phyloP scores from a whole-genome alignment of 345 rosid genomes.

The Lumnitzera littorea region DNA sequence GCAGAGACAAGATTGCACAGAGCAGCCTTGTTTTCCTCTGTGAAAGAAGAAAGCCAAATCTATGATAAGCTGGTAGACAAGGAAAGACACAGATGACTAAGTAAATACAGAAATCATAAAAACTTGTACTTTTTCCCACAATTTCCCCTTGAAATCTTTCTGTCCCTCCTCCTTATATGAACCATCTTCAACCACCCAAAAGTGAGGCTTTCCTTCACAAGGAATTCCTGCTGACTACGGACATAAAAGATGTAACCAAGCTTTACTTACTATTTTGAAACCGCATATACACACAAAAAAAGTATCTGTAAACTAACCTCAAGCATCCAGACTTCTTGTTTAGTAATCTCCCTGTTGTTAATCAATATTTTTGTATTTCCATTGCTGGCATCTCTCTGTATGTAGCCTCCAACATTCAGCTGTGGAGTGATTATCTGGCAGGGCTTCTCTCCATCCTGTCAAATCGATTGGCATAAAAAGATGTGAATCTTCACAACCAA shows the following conservation, averaged over 20 bases:
- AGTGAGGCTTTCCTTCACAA: conserved; percentile 62
- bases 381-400: conserved; percentile 48
- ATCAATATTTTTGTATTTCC: conserved; percentile 57
- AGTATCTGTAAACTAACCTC: conserved; percentile 34
- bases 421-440: conserved; percentile 60
- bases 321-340: conserved; percentile 52
- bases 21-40: conserved; percentile 41
- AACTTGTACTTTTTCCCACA: conserved; percentile 61
- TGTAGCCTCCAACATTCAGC: conserved; percentile 42
- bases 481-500: background rate
- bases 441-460: conserved; percentile 75
- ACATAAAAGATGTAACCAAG: conserved; percentile 5
- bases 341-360: conserved; percentile 66
- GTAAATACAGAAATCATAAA: background rate
- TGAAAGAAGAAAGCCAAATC: conserved; percentile 8
- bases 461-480: conserved; percentile 12
- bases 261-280: conserved; percentile 3
- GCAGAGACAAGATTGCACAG: conserved; percentile 48
- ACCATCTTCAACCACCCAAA: conserved; percentile 68
- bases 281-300: conserved; percentile 1
- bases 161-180: conserved; percentile 73
- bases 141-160: conserved; percentile 30
- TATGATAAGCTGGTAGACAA: background rate
- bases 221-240: conserved; percentile 53
- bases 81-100: conserved; percentile 1